A percentile compares a stretch with the other conserved stretches of the same genome.
Conservation (phyloP, 2,329 filamentous ascomycete species). For the Fonsecaea multimorphosa region DNA sequence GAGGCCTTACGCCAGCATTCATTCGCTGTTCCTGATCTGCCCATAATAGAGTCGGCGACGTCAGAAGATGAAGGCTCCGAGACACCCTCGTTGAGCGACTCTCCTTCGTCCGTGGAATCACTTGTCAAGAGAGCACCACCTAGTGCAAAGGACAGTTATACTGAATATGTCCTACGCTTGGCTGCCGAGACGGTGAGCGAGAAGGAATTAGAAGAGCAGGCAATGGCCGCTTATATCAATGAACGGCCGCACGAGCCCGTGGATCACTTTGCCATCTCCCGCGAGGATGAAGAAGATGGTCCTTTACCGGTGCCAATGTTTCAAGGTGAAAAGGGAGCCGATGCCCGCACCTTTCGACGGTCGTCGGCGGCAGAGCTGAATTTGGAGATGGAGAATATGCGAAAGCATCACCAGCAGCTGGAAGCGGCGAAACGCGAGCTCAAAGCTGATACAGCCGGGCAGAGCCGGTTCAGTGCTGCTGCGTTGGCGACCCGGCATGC, state of each 20-base stretch:
- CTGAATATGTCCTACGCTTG: conserved; percentile 77
- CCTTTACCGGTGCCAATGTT: conserved; percentile 40
- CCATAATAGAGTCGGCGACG: conserved; percentile 66
- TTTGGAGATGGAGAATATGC: conserved; percentile 83
- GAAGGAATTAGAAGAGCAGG: conserved; percentile 74
- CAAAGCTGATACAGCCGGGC: conserved; percentile 44
- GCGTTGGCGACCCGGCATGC: conserved; percentile 41
- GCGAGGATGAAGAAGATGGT: conserved; percentile 44
- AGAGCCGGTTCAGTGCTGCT: conserved; percentile 44
- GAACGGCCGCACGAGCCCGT: conserved; percentile 55
- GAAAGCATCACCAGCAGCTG: conserved; percentile 72
- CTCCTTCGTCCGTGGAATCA: conserved; percentile 42
- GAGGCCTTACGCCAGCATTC: conserved; percentile 57
- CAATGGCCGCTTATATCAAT: conserved; percentile 57
- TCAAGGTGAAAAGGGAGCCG: conserved; percentile 41
- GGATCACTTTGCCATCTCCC: conserved; percentile 54
- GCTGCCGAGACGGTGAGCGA: conserved; percentile 77
- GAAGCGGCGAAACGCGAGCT: conserved; percentile 57
- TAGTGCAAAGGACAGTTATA: conserved; percentile 68
- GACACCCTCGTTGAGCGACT: conserved; percentile 54
- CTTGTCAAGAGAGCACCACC: conserved; percentile 43
- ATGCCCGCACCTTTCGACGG: conserved; percentile 47
- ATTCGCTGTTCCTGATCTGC: conserved; percentile 66
- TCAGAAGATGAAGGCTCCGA: conserved; percentile 57
- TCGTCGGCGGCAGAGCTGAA: conserved; percentile 57